Conservation (phyloP, 1,284 basidiomycete genomes). For the Earliella scabrosa region DNA sequence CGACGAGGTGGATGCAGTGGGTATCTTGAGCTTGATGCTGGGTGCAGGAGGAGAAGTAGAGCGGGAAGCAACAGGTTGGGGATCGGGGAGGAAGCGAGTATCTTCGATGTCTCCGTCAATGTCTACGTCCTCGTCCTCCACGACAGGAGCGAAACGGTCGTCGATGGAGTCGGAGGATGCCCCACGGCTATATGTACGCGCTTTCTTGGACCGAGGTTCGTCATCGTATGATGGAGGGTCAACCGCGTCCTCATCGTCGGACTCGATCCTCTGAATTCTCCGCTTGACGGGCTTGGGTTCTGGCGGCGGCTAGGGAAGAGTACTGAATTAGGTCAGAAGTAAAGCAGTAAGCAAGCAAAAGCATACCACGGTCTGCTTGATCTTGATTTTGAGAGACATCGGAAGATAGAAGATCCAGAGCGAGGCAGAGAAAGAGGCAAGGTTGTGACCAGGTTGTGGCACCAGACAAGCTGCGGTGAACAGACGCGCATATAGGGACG, state of each 20-base stretch:
- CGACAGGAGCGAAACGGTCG: conserved; percentile 24
- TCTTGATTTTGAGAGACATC: conserved; percentile 27
- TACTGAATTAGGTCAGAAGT: no score
- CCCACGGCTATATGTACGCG: conserved; percentile 10
- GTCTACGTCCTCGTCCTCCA: conserved; percentile 29
- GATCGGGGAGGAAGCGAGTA: conserved; percentile 24
- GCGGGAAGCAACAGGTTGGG: conserved; percentile 8
- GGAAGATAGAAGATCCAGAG: background rate
- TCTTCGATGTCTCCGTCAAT: conserved; percentile 31
- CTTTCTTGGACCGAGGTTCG: conserved; percentile 21
- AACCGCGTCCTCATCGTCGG: conserved; percentile 16
- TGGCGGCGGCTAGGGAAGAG: conserved; percentile 1
- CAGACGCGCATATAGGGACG: background rate
- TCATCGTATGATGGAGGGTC: conserved; percentile 8
- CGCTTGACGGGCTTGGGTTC: conserved; percentile 24
- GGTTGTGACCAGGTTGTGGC: background rate
- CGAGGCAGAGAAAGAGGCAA: background rate
- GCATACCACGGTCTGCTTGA: conserved; percentile 22
- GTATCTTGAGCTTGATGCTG: conserved; percentile 2
- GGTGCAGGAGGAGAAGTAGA: conserved; percentile 18
- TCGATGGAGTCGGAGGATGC: conserved; percentile 11
- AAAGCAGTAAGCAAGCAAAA: background rate
- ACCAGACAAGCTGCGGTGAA: no score
- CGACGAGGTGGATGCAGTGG: conserved; percentile 9
- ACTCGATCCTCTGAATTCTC: conserved; percentile 25